phyloP scores from a whole-genome alignment of 2,329 filamentous ascomycete species.

The Emergomyces orientalis region DNA sequence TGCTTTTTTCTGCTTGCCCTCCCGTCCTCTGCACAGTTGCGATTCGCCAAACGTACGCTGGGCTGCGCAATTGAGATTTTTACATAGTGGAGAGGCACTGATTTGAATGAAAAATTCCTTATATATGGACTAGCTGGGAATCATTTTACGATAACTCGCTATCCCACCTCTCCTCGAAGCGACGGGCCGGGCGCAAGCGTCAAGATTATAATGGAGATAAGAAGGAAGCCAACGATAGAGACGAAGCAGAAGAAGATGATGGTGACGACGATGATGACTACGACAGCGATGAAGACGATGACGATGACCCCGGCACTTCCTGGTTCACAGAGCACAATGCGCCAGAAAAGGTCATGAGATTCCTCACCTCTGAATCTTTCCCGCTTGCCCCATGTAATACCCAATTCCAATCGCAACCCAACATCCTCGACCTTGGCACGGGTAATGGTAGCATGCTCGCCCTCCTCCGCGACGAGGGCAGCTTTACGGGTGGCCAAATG shows the following conservation, averaged over 20 bases:
- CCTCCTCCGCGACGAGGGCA: slow-evolving; percentile 56
- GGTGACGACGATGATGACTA: slow-evolving; percentile 17
- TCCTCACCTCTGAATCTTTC: slow-evolving; percentile 47
- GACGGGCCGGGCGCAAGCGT: slow-evolving; percentile 8
- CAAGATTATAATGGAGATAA: not conserved
- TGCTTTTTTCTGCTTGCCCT: not conserved
- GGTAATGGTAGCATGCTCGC: slow-evolving; percentile 92
- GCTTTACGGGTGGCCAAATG: slow-evolving; percentile 56
- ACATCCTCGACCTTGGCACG: slow-evolving; percentile 78
- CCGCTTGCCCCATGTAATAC: slow-evolving; percentile 34
- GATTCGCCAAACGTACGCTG: not conserved
- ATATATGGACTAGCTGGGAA: slow-evolving; percentile 51
- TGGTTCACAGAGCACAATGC: slow-evolving; percentile 96
- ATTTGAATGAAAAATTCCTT: not conserved
- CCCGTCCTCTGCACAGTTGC: not conserved
- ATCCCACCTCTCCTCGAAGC: slow-evolving; percentile 29
- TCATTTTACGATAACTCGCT: slow-evolving; percentile 38
- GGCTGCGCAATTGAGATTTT: not conserved
- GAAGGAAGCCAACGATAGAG: slow-evolving; percentile 11
- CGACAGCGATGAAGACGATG: slow-evolving; percentile 51
- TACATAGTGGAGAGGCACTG: not conserved
- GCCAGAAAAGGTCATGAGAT: slow-evolving; percentile 66
- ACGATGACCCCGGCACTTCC: slow-evolving; percentile 70
- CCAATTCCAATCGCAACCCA: slow-evolving; percentile 23
- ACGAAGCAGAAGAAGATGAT: slow-evolving; percentile 12